Evolutionary conservation across 768 basidiomycete species (phyloP).

Genomic region (Lentinula lateritia): DNA sequence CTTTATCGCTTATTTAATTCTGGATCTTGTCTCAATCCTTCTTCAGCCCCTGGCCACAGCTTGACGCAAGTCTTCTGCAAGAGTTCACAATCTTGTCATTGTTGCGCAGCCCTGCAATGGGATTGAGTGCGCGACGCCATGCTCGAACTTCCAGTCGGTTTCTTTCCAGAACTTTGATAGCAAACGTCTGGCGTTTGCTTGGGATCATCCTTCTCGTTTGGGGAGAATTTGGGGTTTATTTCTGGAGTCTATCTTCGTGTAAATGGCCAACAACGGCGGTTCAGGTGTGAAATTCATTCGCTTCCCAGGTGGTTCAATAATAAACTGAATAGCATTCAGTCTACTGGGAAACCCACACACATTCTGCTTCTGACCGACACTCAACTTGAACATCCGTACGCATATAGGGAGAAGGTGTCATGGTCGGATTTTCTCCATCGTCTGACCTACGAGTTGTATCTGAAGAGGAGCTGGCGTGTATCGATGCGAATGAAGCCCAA

Average conservation of each 20-base stretch:
- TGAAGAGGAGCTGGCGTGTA: conserved; percentile 70
- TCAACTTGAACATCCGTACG: conserved; percentile 45
- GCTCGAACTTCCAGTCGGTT: conserved; percentile 8
- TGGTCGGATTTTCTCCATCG: conserved; percentile 38
- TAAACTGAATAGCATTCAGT: neutral
- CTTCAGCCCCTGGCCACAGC: neutral
- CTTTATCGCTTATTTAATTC: neutral
- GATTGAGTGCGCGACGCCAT: conserved; percentile 2
- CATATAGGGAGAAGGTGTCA: conserved; percentile 29
- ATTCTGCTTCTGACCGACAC: conserved; percentile 69
- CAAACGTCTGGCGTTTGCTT: conserved; percentile 40
- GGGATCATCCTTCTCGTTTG: conserved; percentile 58
- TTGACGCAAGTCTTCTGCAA: neutral
- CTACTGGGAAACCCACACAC: conserved; percentile 34
- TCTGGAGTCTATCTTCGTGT: conserved; percentile 53
- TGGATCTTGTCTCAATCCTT: neutral
- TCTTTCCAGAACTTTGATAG: conserved; percentile 23
- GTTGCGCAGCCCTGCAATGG: neutral
- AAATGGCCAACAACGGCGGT: conserved; percentile 46
- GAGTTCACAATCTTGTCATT: neutral
- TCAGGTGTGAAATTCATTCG: conserved; percentile 20
- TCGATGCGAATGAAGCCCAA: conserved; percentile 52
- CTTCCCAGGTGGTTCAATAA: conserved; percentile 6
- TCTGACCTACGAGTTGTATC: conserved; percentile 47
- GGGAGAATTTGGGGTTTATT: conserved; percentile 60